A percentile compares a stretch with the other conserved stretches of the same genome.
Evolutionary conservation across 192 early-diverging fungal genomes (phyloP).

Genomic region (Dimargaris cristalligena): DNA sequence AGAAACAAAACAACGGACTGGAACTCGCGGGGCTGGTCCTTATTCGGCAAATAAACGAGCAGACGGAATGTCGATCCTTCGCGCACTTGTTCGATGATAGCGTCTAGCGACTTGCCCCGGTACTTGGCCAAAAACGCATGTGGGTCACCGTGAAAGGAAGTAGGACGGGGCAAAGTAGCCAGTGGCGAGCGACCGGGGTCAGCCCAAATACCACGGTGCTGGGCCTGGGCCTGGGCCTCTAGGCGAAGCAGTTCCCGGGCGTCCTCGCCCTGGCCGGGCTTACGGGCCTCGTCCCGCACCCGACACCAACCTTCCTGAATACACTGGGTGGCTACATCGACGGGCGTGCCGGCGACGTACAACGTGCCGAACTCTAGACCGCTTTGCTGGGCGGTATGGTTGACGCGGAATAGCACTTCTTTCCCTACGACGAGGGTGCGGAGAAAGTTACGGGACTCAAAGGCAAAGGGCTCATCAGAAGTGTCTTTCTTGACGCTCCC

Average conservation of each 20-base stretch:
- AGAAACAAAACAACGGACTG: slow-evolving; percentile 50
- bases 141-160: slow-evolving; percentile 43
- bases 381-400: slow-evolving; percentile 26
- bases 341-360: slow-evolving; percentile 26
- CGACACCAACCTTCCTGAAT: slow-evolving; percentile 76
- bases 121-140: slow-evolving; percentile 55
- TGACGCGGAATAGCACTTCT: slow-evolving; percentile 60
- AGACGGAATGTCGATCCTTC: slow-evolving; percentile 76
- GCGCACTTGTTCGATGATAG: slow-evolving; percentile 88
- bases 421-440: slow-evolving; percentile 77
- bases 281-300: slow-evolving; percentile 42
- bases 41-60: slow-evolving; percentile 38
- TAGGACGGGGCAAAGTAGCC: slow-evolving; percentile 16
- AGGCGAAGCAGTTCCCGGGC: slow-evolving; percentile 31
- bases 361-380: slow-evolving; percentile 47
- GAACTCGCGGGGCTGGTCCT: slow-evolving; percentile 40
- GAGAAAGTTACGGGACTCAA: slow-evolving; percentile 77
- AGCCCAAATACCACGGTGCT: slow-evolving; percentile 63
- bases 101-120: slow-evolving; percentile 66
- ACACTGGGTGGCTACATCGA: slow-evolving; percentile 52
- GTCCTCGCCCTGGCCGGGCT: slow-evolving; percentile 19
- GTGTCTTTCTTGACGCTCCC: slow-evolving; percentile 54
- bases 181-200: slow-evolving; percentile 21
- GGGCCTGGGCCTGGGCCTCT: slow-evolving; percentile 54
- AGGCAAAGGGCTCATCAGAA: slow-evolving; percentile 77